Evolutionary conservation across 2,329 filamentous ascomycete species (phyloP), one percentile per base, ranked within the genome.

Genomic region (Neoascochyta sp.): DNA sequence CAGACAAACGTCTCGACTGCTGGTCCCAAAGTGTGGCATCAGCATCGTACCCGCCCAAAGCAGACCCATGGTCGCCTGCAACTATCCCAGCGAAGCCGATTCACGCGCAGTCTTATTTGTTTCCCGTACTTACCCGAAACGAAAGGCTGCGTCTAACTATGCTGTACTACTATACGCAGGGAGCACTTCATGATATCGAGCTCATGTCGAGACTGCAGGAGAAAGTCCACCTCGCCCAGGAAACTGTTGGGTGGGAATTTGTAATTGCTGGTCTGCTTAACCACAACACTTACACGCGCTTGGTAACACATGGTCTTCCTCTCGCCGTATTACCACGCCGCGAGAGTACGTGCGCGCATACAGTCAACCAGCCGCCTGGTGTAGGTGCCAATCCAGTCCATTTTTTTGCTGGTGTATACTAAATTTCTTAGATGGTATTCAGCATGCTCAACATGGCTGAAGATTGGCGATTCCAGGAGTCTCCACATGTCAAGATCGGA

Each of bases 281-380:
- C 15, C 54, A 66, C 36, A 61, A 69, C 24, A 57, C 62, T 17
- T 71, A 65, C 39, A 65, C 61, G 4, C 63, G 68, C 9, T 35
- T 71, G 14, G 67, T 61, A 3, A 64, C 68, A 0, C 55, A 63
- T 2, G 66, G 66, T 2, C 46, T 71, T 4, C 57, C 64, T 0
- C 42, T 70, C 1, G 64, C 58, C 10, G 54, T 67, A 7, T 38
- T 72, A 3, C 68, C 69, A 0, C 64, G 68, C 4, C 61, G 67
- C 6, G 68, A 72, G 38, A 67, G 60, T 8, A 58, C 64, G 0
- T 71, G 68, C 43, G 59, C 67, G 0, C 68, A 71, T 20, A 70
- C 66, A 0, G 56, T 70, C 16, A 65, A 60, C 10, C 53, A 55
- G 34, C 42, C 44, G 5, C 42, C 46, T 32, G 54, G 50, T 11